Evolutionary conservation across 2,329 filamentous ascomycete genomes (phyloP), one percentile per base, ranked within the genome.

Genomic region (Colletotrichum sublineola): DNA sequence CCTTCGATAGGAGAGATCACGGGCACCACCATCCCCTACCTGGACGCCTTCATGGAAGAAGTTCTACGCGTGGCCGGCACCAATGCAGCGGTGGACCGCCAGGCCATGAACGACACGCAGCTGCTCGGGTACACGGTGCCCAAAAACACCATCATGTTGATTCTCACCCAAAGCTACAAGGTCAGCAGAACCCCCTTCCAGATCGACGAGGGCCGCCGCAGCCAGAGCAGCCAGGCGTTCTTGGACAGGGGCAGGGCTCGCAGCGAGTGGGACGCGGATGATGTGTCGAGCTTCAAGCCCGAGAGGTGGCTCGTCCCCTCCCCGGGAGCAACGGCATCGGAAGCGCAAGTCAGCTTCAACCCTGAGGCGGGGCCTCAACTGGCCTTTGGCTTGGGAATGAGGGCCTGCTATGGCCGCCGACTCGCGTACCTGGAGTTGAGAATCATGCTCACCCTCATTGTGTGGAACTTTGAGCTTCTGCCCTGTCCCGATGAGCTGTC

Each of bases 381-480:
- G 50, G 74, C 79, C 0, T 84, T 84, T 74, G 80, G 81, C 0
- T 48, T 78, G 5, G 83, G 83, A 0, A 77, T 78, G 11, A 74
- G 83, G 1, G 79, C 79, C 12, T 85, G 83, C 62, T 84, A 79
- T 56, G 83, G 83, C 0, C 78, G 77, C 63, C 78, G 75, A 71
- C 71, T 84, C 68, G 83, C 81, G 1, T 77, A 81, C 53, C 42
- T 83, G 61, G 76, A 82, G 72, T 46, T 84, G 71, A 76, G 78
- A 36, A 79, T 82, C 15, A 68, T 80, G 36, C 75, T 82, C 18
- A 80, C 78, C 33, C 72, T 84, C 52, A 72, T 83, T 48, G 75
- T 82, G 9, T 84, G 82, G 83, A 78, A 80, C 44, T 84, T 84
- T 24, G 63, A 71, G 36, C 55, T 71, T 20, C 40, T 67, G 38